phyloP scores from a whole-genome alignment of 352 stramenopile species.

The Phytopythium sindhum region DNA sequence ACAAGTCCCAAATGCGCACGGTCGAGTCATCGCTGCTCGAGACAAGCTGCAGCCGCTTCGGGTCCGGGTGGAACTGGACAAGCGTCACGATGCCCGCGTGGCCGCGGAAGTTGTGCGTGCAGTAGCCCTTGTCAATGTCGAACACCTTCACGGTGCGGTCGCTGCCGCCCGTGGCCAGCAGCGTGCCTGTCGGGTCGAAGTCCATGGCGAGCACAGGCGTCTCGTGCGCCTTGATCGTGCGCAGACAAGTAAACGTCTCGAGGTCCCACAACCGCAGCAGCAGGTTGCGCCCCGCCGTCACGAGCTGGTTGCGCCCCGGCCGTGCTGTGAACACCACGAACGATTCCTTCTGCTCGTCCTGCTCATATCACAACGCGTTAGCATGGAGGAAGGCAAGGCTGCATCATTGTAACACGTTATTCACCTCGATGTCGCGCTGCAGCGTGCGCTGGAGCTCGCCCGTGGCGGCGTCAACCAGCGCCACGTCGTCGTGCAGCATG shows the following conservation, averaged over 20 bases:
- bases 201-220: slow-evolving; percentile 83
- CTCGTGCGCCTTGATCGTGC: slow-evolving; percentile 75
- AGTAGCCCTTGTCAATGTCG: slow-evolving; percentile 91
- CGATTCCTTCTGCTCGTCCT: slow-evolving; percentile 74
- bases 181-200: slow-evolving; percentile 87
- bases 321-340: slow-evolving; percentile 82
- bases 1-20: slow-evolving; percentile 85
- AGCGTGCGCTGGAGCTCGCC: slow-evolving; percentile 71
- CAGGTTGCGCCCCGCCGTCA: slow-evolving; percentile 82
- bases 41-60: slow-evolving; percentile 60
- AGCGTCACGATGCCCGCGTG: slow-evolving; percentile 87
- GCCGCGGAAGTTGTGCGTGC: slow-evolving; percentile 91
- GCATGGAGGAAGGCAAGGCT: not conserved
- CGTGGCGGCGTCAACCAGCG: slow-evolving; percentile 65
- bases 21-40: slow-evolving; percentile 75
- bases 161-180: slow-evolving; percentile 95
- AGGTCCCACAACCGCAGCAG: slow-evolving; percentile 85
- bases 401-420: not conserved
- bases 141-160: slow-evolving; percentile 96
- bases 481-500: slow-evolving; percentile 83
- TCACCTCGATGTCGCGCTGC: slow-evolving; percentile 59
- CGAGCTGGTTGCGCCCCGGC: slow-evolving; percentile 70
- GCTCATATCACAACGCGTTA: not conserved
- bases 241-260: slow-evolving; percentile 70
- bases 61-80: slow-evolving; percentile 81